These are phyloP conservation scores for Casuarina equisetifolia DNA, from an alignment of 306 rosid species.

Conservation along the genomic window DNA sequence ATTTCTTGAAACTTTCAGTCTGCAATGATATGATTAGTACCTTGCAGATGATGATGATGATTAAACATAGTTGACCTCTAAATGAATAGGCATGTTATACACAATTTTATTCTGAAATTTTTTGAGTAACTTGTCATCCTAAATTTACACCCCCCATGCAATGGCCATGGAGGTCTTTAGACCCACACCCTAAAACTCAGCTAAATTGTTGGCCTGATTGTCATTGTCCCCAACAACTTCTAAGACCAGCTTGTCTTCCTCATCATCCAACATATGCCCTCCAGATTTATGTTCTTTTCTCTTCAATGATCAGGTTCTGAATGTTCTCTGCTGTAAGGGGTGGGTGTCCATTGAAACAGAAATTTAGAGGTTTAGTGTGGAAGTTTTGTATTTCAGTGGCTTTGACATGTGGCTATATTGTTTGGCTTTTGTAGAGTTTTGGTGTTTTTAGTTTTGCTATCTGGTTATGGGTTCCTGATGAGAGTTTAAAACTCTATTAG, in stretches of 20 bases:
- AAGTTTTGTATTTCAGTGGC: neutral
- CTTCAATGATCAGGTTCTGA: constrained; percentile 67
- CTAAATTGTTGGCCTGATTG: constrained; percentile 73
- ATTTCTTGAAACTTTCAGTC: constrained; percentile 15
- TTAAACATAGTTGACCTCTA: neutral
- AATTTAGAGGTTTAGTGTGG: neutral
- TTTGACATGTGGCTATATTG: neutral
- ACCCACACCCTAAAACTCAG: constrained; percentile 62
- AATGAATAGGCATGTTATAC: constrained; percentile 10
- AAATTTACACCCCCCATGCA: neutral
- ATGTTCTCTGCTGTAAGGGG: constrained; percentile 25
- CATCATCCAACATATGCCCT: constrained; percentile 70
- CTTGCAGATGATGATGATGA: constrained; percentile 13
- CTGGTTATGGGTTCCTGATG: too few relatives aligned
- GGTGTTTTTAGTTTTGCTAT: neutral
- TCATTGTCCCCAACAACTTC: constrained; percentile 70
- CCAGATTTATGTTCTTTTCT: constrained; percentile 48
- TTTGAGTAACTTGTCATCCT: neutral
- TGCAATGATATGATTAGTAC: neutral
- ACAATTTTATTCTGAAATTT: neutral
- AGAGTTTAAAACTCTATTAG: neutral
- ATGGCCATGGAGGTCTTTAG: constrained; percentile 40
- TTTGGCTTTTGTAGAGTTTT: neutral
- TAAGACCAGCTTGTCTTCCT: constrained; percentile 75
- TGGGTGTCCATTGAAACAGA: neutral